Percentiles rank a stretch among this genome's conserved stretches.
These are phyloP conservation scores for Stemphylium lycopersici DNA, from an alignment of 2,329 filamentous ascomycete species.

Conservation along the genomic window DNA sequence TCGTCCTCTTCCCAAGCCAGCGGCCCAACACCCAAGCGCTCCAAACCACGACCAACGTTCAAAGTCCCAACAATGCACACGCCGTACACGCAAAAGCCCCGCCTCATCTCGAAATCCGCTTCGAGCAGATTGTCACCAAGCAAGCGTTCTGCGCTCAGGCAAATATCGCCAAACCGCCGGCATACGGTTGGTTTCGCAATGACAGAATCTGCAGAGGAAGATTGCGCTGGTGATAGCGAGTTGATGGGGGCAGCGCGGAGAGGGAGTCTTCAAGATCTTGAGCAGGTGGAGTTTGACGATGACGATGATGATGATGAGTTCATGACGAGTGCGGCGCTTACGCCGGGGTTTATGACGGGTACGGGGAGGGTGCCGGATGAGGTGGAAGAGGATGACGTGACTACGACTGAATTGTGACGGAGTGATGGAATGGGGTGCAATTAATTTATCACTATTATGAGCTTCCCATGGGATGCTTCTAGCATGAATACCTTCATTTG, in stretches of 20 bases:
- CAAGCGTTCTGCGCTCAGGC: slow-evolving; percentile 38
- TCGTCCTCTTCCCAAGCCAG: slow-evolving; percentile 23
- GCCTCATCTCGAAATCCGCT: slow-evolving; percentile 12
- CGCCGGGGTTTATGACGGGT: slow-evolving; percentile 32
- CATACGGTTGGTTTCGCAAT: slow-evolving; percentile 36
- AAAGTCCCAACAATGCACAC: slow-evolving; percentile 39
- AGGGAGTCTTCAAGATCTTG: slow-evolving; percentile 24
- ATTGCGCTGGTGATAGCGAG: background rate
- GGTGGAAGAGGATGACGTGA: slow-evolving; percentile 29
- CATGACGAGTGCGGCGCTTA: slow-evolving; percentile 48
- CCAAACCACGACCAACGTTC: slow-evolving; percentile 43
- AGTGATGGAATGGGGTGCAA: background rate
- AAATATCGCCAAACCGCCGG: slow-evolving; percentile 43
- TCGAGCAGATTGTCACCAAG: slow-evolving; percentile 26
- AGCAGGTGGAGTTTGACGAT: slow-evolving; percentile 46
- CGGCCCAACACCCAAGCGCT: slow-evolving; percentile 51
- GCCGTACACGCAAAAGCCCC: slow-evolving; percentile 29
- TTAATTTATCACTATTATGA: too few relatives aligned
- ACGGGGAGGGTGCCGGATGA: slow-evolving; percentile 31
- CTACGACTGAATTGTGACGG: slow-evolving; percentile 27
- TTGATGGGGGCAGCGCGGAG: slow-evolving; percentile 22
- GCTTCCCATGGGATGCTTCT: too few relatives aligned
- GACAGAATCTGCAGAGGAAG: slow-evolving; percentile 22
- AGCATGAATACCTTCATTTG: too few relatives aligned
- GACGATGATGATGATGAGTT: slow-evolving; percentile 50